These are phyloP conservation scores for Dipteronia sinensis DNA, from an alignment of 345 rosid species.

Conservation along the genomic window DNA sequence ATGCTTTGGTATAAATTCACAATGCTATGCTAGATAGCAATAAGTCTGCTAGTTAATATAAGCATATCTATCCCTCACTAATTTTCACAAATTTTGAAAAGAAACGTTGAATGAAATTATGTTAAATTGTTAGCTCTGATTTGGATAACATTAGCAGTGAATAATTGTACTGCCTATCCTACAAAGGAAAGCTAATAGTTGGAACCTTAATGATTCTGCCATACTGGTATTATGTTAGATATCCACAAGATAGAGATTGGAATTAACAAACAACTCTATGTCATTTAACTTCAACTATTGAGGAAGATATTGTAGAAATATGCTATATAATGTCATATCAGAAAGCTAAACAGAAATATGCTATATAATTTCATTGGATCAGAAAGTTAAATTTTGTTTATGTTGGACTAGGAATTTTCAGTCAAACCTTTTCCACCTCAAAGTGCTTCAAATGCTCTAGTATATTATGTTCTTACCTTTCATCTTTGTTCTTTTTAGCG, in stretches of 20 bases:
- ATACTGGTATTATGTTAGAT: not conserved
- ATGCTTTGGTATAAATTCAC: not conserved
- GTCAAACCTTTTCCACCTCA: not conserved
- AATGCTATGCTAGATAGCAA: not conserved
- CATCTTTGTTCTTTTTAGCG: not conserved
- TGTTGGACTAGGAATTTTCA: not conserved
- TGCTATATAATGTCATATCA: not conserved
- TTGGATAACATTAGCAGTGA: not conserved
- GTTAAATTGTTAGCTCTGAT: not conserved
- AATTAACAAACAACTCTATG: not conserved
- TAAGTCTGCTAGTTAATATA: not conserved
- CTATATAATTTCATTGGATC: not conserved
- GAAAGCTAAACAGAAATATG: not conserved
- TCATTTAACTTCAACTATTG: not conserved
- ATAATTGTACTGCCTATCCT: not conserved
- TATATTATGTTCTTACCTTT: not conserved
- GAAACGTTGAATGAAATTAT: not conserved
- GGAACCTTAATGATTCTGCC: not conserved
- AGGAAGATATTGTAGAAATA: not conserved
- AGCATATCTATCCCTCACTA: not conserved
- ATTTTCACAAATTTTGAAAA: not conserved
- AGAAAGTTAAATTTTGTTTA: constrained; percentile 4
- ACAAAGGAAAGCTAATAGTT: not conserved
- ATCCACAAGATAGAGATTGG: not conserved
- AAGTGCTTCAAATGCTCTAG: not conserved